Evolutionary conservation across 352 stramenopile genomes (phyloP).

Genomic region (Globisporangium cederbergense): DNA sequence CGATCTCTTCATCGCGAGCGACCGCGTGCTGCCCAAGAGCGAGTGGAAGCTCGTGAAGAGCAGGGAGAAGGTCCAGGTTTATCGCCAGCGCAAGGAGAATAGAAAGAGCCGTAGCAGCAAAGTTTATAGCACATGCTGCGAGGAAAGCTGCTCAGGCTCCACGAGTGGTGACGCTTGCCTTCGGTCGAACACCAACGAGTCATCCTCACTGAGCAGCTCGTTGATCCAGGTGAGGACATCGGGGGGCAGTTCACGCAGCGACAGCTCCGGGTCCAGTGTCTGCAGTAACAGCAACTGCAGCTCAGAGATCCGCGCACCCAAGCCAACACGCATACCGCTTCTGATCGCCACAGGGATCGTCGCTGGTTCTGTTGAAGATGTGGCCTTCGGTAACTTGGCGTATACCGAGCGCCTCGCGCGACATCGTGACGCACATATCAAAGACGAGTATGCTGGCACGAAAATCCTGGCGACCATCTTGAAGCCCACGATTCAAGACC

Average conservation of each 20-base stretch:
- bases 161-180: too few species aligned
- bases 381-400: slow-evolving; percentile 40
- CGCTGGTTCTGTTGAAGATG: slow-evolving; percentile 51
- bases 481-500: slow-evolving; percentile 25
- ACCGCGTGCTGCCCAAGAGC: slow-evolving; percentile 15
- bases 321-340: slow-evolving; percentile 18
- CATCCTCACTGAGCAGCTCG: too few species aligned
- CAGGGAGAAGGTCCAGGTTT: slow-evolving; percentile 14
- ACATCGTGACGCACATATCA: slow-evolving; percentile 40
- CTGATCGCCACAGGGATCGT: slow-evolving; percentile 38
- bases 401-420: slow-evolving; percentile 43
- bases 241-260: not conserved
- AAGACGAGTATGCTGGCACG: slow-evolving; percentile 41
- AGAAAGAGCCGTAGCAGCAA: too few species aligned
- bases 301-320: too few species aligned
- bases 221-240: too few species aligned
- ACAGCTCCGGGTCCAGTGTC: not conserved
- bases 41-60: slow-evolving; percentile 22
- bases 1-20: slow-evolving; percentile 16
- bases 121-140: too few species aligned
- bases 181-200: too few species aligned
- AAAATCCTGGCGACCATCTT: slow-evolving; percentile 24
- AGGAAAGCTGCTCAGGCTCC: too few species aligned
- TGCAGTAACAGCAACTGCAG: not conserved
- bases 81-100: slow-evolving; percentile 4